Evolutionary conservation across 2,329 filamentous ascomycete species (phyloP), one percentile per base, ranked within the genome.

Genomic region (Penicillium sp.): DNA sequence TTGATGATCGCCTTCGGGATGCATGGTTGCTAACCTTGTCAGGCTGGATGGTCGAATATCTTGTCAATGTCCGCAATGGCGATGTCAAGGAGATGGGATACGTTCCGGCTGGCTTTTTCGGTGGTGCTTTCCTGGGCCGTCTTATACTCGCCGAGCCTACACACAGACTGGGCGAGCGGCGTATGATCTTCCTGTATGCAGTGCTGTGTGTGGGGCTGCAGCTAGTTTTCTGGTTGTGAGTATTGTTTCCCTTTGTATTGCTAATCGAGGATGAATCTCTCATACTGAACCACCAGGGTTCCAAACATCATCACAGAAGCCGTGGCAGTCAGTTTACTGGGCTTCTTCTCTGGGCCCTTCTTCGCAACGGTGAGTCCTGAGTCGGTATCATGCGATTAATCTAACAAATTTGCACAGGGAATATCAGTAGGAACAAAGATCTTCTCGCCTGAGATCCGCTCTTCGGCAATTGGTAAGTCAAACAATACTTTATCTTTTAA

Each of bases 11-110:
- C 6, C 1, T 10, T n/a, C 9, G 5, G 9, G 0, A 4, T 4
- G 8, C 16, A 16, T 32, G 9, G 5, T 8, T 38, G 45, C 44
- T 56, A 9, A 50, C 6, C 2, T 8, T 11, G 18, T 7, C 24
- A 55, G 84, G 85, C 1, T 88, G 84, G 85, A 80, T 87, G 0
- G 84, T 88, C 2, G 83, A 87, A 58, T 88, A 84, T 51, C 76
- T 88, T 3, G 81, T 87, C 6, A 77, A 78, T 2, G 82, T 83
- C n/a, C 81, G 85, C 0, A 72, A 80, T 3, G 84, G 84, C 0
- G 72, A 81, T 1, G 70, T 88, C 0, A 74, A 80, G 0, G 73
- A 80, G 16, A 81, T 86, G 68, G 85, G 84, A 0, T 88, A 87
- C 48, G 80, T 88, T 0, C 81, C 84, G 0, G 81, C 84, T 0